A percentile compares a stretch with the other conserved stretches of the same genome.
Conservation (phyloP, 106 monocot species). For the Platanthera guangdongensis region DNA sequence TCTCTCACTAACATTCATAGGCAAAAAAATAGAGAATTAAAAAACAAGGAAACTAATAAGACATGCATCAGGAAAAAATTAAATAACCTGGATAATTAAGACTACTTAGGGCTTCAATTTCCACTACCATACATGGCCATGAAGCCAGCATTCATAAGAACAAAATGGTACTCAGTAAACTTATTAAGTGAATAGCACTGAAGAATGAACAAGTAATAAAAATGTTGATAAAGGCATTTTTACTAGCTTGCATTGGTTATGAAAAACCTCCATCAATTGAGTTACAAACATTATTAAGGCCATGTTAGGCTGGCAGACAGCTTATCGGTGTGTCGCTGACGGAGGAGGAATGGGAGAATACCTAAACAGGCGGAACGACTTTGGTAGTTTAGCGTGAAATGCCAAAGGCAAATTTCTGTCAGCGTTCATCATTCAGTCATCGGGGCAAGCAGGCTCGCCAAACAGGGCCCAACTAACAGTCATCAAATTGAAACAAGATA, state of each 20-base stretch:
- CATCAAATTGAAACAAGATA: not conserved
- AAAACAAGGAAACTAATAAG: not conserved
- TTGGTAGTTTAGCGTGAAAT: no score
- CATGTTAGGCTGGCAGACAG: no score
- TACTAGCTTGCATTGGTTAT: not conserved
- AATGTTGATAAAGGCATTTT: not conserved
- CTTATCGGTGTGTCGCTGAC: no score
- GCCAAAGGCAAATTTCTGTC: no score
- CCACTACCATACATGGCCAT: not conserved
- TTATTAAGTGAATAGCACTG: not conserved
- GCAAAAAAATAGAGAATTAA: not conserved
- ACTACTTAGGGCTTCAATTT: not conserved
- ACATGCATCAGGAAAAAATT: not conserved
- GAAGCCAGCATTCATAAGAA: not conserved
- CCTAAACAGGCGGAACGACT: no score
- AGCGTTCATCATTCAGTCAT: no score
- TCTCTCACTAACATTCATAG: slow-evolving; percentile 24
- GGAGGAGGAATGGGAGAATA: no score
- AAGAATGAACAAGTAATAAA: not conserved
- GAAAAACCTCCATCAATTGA: not conserved
- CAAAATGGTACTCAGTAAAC: not conserved
- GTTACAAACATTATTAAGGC: not conserved
- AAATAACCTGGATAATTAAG: not conserved
- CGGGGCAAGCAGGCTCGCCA: no score
- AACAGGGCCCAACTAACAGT: not conserved